phyloP scores from a whole-genome alignment of 2,329 filamentous ascomycete genomes.

The Penicillium expansum region DNA sequence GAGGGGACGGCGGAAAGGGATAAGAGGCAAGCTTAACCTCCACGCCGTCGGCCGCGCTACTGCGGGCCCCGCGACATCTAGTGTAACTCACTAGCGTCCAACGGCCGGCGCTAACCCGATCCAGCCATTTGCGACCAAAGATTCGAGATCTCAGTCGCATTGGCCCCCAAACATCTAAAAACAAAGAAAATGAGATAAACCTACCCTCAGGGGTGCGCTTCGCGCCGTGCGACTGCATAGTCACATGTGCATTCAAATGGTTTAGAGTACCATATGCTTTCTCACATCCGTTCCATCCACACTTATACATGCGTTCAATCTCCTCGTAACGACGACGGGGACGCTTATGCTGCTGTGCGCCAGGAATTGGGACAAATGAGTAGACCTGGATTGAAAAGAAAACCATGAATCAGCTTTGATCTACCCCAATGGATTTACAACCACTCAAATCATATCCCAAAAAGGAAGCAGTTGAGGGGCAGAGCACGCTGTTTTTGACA shows the following conservation, averaged over 20 bases:
- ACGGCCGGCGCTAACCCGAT: slow-evolving; percentile 40
- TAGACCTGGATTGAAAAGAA: slow-evolving; percentile 66
- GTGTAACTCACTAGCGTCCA: slow-evolving; percentile 49
- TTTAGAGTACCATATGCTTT: slow-evolving; percentile 98
- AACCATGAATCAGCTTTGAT: slow-evolving; percentile 19
- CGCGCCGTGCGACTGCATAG: slow-evolving; percentile 93
- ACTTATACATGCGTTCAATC: slow-evolving; percentile 99
- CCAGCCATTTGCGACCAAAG: slow-evolving; percentile 38
- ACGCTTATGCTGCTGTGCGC: slow-evolving; percentile 94
- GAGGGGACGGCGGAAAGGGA: slow-evolving; percentile 19
- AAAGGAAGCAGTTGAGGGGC: slow-evolving; percentile 14
- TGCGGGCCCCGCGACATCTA: slow-evolving; percentile 51
- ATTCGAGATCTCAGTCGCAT: slow-evolving; percentile 17
- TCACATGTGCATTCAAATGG: slow-evolving; percentile 95
- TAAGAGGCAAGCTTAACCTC: slow-evolving; percentile 44
- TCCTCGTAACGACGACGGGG: slow-evolving; percentile 93
- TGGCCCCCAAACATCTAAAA: slow-evolving; percentile 4
- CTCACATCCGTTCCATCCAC: slow-evolving; percentile 96
- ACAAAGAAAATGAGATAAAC: slow-evolving; percentile 31
- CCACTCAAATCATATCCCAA: slow-evolving; percentile 1
- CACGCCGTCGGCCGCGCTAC: slow-evolving; percentile 50
- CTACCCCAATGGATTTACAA: slow-evolving; percentile 4
- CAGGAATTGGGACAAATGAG: slow-evolving; percentile 95
- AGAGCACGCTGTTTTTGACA: slow-evolving; percentile 26
- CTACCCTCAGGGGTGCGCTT: slow-evolving; percentile 97